These are phyloP conservation scores for Tetrahymena borealis DNA, from an alignment of 73 alveolate genomes.

Conservation along the genomic window DNA sequence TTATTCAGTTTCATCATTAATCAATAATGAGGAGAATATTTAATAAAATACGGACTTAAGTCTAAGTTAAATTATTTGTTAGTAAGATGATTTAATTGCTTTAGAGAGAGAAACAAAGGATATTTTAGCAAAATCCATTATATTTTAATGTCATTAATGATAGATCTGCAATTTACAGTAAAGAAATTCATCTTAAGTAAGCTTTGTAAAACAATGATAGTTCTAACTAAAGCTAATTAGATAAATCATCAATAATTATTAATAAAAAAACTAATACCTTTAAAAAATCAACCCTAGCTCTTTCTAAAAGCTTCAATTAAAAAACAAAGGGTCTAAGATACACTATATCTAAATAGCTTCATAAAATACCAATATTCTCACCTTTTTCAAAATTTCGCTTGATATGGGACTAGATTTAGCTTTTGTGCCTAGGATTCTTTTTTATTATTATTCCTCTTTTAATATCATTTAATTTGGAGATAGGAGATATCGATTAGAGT, in stretches of 20 bases:
- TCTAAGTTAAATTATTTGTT: not conserved
- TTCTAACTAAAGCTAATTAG: not conserved
- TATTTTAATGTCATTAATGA: not conserved
- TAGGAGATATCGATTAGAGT: not conserved
- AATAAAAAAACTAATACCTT: no score
- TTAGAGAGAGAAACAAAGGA: not conserved
- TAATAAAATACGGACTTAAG: not conserved
- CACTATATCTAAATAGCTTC: not conserved
- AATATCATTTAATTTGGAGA: not conserved
- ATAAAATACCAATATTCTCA: not conserved
- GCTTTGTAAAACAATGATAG: not conserved
- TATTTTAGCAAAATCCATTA: not conserved
- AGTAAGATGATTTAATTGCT: not conserved
- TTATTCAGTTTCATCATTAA: not conserved
- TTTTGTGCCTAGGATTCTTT: not conserved
- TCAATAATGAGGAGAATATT: not conserved
- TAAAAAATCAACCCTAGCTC: no score
- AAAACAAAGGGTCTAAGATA: not conserved
- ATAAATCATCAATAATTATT: no score
- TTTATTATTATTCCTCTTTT: not conserved
- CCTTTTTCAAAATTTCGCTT: not conserved
- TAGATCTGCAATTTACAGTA: not conserved
- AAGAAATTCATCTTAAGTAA: not conserved
- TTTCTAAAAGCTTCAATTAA: not conserved
- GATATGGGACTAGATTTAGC: not conserved